A percentile compares a stretch with the other conserved stretches of the same genome.
These are phyloP conservation scores for Zarea fungicola DNA, from an alignment of 2,329 filamentous ascomycete genomes.

Conservation along the genomic window DNA sequence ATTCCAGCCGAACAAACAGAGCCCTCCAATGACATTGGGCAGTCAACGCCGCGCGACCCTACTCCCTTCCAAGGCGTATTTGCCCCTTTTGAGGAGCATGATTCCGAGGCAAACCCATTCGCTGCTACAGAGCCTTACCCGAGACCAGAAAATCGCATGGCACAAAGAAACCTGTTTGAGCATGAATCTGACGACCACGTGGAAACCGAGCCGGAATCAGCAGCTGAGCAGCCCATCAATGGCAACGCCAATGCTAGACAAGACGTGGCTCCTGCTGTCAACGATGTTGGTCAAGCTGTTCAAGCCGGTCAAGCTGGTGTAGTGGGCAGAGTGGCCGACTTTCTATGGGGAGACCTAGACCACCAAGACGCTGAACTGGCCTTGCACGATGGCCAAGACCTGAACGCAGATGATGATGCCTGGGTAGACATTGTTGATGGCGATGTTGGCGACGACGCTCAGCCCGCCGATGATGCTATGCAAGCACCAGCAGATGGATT, in stretches of 20 bases:
- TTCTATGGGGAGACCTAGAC: conserved; percentile 57
- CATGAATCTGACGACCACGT: background rate
- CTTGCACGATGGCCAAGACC: conserved; percentile 30
- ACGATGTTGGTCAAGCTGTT: conserved; percentile 10
- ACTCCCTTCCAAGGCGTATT: background rate
- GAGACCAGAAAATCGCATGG: background rate
- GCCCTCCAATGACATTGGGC: background rate
- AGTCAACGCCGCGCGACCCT: background rate
- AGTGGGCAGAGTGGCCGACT: conserved; percentile 41
- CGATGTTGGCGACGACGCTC: conserved; percentile 44
- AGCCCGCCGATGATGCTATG: conserved; percentile 22
- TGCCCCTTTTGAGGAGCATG: background rate
- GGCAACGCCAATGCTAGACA: conserved; percentile 7
- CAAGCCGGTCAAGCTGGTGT: conserved; percentile 11
- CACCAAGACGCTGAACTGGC: conserved; percentile 23
- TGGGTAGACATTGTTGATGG: conserved; percentile 19
- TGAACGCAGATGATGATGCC: conserved; percentile 50
- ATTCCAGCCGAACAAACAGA: conserved; percentile 24
- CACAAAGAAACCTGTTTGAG: background rate
- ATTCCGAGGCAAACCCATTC: background rate
- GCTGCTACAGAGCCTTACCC: background rate
- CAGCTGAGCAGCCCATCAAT: background rate
- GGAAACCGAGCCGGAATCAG: conserved; percentile 2
- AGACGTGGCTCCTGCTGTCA: conserved; percentile 10
- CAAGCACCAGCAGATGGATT: conserved; percentile 45